Evolutionary conservation across 2,329 filamentous ascomycete genomes (phyloP).

Genomic region (Alternaria brassicicola): DNA sequence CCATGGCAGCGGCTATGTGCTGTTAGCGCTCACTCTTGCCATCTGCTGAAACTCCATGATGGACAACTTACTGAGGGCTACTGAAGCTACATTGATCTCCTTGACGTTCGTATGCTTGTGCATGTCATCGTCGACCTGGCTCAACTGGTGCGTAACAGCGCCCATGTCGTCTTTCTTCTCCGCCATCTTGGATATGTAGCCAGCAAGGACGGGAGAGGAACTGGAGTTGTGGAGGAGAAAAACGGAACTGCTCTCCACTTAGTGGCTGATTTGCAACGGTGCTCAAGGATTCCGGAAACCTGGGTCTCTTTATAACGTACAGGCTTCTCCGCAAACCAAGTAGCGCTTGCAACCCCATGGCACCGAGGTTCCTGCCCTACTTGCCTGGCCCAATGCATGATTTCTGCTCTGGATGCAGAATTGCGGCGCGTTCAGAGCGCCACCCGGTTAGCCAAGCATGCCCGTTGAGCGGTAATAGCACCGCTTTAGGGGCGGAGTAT

Average conservation of each 20-base stretch:
- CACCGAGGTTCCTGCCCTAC: constrained; percentile 26
- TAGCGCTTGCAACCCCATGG: constrained; percentile 10
- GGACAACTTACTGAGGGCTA: constrained; percentile 33
- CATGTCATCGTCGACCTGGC: constrained; percentile 29
- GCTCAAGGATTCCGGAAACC: constrained; percentile 16
- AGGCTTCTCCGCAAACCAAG: constrained; percentile 33
- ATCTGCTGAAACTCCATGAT: background rate
- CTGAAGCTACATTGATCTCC: constrained; percentile 39
- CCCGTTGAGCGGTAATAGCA: constrained; percentile 19
- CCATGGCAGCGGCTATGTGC: constrained; percentile 36
- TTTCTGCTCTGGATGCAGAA: constrained; percentile 4
- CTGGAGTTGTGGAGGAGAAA: constrained; percentile 4
- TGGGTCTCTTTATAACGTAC: constrained; percentile 33
- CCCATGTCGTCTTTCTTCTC: constrained; percentile 30
- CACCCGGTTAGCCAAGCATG: constrained; percentile 31
- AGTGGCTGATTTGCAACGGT: constrained; percentile 7
- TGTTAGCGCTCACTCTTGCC: constrained; percentile 12
- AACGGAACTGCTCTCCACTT: constrained; percentile 5
- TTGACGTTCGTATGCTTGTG: constrained; percentile 29
- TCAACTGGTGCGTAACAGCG: constrained; percentile 33
- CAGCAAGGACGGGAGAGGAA: background rate
- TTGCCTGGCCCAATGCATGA: constrained; percentile 24
- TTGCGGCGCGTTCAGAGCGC: constrained; percentile 15
- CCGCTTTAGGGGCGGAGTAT: constrained; percentile 12
- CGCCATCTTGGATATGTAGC: constrained; percentile 17